Conservation (phyloP, 768 basidiomycete genomes). For the Lactifluus echinatus region DNA sequence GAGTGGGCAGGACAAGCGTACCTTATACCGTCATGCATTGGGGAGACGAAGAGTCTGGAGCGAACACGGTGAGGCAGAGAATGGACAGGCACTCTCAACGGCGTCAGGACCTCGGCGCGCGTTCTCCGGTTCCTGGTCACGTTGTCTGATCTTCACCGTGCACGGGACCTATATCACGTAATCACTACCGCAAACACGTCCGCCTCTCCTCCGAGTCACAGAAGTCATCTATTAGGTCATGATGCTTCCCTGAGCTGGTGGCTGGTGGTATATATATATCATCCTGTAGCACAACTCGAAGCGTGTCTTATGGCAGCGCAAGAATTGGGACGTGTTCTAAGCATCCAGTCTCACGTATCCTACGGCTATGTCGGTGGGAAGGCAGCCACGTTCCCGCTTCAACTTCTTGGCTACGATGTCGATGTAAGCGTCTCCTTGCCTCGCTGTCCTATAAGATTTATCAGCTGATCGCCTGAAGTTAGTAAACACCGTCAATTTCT, state of each 20-base stretch:
- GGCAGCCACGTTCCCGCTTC: slow-evolving; percentile 69
- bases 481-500: slow-evolving; percentile 89
- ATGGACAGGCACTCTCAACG: background rate
- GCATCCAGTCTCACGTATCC: slow-evolving; percentile 89
- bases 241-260: background rate
- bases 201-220: too few species aligned
- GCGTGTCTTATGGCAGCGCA: background rate
- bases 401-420: slow-evolving; percentile 88
- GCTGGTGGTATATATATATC: background rate
- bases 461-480: slow-evolving; percentile 38
- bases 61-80: background rate
- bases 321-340: slow-evolving; percentile 54
- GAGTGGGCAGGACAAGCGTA: slow-evolving; percentile 23
- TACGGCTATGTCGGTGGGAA: slow-evolving; percentile 91
- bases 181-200: background rate
- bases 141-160: background rate
- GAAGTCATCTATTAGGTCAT: too few species aligned
- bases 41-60: background rate
- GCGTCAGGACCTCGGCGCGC: background rate
- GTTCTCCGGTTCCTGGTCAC: slow-evolving; percentile 10
- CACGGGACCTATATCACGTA: slow-evolving; percentile 12
- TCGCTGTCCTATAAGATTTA: background rate
- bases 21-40: slow-evolving; percentile 48
- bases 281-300: background rate
- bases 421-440: slow-evolving; percentile 50